Base-by-base conservation (phyloP, 331 rosid species). In the Dryas integrifolia region DNA sequence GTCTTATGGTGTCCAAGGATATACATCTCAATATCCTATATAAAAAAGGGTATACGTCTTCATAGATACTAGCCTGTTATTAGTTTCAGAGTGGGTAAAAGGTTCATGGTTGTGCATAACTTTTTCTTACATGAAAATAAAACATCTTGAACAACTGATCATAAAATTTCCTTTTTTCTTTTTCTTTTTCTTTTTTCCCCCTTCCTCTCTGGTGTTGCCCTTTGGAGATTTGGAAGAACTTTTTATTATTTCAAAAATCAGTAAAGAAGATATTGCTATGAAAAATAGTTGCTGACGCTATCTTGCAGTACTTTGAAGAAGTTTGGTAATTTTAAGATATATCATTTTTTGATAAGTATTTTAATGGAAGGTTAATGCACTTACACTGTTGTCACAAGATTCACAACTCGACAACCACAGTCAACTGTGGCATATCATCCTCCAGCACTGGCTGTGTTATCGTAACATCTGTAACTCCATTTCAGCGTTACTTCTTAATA, bases 391-490 rank as follows among this genome's bases (percentile, higher is more conserved):
- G 10, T 62, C 14, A 62, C 67, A 41, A 62, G 49, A 62, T 62
- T 39, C 30, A 15, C 5, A 62, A n/a, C 48, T 30, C 30, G 41
- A 4, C 49, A 48, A 62, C 7, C 7, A n/a, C 18, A 15, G 45
- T 53, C 30, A 53, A 4, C 11, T 7, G 9, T 53, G 30, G 7
- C 59, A 53, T 30, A 53, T 53, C 26, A 18, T n/a, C 45, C 72
- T 57, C 3, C 30, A 50, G 58, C 57, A 48, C 52, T 30, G 57
- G 41, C 51, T 58, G 57, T 58, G 10, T 46, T 4, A 11, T 58
- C 15, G 46, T 58, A 26, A 51, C 38, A 72, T 72, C 38, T 72
- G 35, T 38, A 46, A 72, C 47, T 58, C 35, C 45, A 67, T 14
- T 46, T 14, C 69, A 13, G 26, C 2, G 30, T 53, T 53, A 16